Base-by-base conservation (phyloP, 805 yeast genomes). In the Lipomyces starkeyi region DNA sequence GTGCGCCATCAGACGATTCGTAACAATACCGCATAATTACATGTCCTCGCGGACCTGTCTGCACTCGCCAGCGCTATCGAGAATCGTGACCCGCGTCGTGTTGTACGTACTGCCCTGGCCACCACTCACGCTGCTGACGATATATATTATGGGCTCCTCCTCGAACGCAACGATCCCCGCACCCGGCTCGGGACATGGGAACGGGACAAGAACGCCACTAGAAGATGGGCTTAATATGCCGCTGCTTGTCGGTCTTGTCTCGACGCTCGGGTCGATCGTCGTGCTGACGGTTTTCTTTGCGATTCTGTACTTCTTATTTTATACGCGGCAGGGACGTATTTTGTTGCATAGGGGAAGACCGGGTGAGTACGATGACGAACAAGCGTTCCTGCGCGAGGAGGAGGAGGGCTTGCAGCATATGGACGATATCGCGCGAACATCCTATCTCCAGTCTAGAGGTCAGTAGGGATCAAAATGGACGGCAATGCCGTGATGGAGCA, bases 381-480 rank as follows among this genome's bases (percentile, higher is more conserved):
- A 85, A 52, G 80, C 83, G 57, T 83, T 87, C 54, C 81, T 86
- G 54, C 89, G 86, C 73, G 90, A 88, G 74, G 84, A 89, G 72
- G 83, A 83, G 52, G 87, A 84, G 66, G 83, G 92, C 14, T 80
- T 90, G 58, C 87, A 88, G 54, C 85, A 87, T 66, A 92, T 91
- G 78, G 84, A 78, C 63, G 83, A 80, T 43, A 65, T 70, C 22
- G 73, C 79, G 20, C 88, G 89, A 73, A 89, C 88, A 74, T 77
- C 87, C 56, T 90, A 88, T 73, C 84, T 88, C 73, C 90, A 86
- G 73, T 87, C 92, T 35, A 85, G 86, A 66, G 89, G 87, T 61
- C 34, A 40, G 61, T 35, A 43, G 17, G 43, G 17, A 37, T 37
- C 49, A n/a, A 43, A 43, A 29, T 29, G 32, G 32, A 29, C 43